Evolutionary conservation across 331 rosid species (phyloP).

Genomic region (Quercus phellos): DNA sequence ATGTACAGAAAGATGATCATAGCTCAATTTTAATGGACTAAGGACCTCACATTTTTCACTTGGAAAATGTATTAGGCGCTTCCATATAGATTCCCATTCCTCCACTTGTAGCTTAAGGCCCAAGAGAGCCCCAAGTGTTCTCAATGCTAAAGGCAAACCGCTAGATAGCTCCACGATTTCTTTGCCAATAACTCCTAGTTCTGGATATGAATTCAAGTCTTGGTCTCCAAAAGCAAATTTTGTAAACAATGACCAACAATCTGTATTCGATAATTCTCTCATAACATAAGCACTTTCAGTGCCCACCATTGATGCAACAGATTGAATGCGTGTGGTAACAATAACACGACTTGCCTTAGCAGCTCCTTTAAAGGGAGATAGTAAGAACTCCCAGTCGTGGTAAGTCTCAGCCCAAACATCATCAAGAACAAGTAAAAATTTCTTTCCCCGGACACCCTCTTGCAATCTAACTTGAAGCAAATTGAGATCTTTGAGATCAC

Average conservation of each 20-base stretch:
- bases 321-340: background rate
- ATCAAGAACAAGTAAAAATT: constrained; percentile 22
- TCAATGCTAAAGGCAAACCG: constrained; percentile 19
- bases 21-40: constrained; percentile 10
- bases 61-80: background rate
- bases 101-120: constrained; percentile 13
- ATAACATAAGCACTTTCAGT: background rate
- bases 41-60: background rate
- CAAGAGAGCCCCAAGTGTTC: constrained; percentile 19
- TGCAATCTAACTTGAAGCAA: background rate
- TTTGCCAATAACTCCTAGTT: constrained; percentile 18
- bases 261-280: background rate
- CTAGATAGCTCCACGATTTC: constrained; percentile 2
- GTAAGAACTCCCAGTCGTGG: background rate
- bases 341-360: constrained; percentile 13
- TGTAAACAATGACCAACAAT: constrained; percentile 18
- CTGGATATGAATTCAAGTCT: background rate
- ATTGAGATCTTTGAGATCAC: constrained; percentile 4
- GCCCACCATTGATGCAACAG: background rate
- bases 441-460: constrained; percentile 7
- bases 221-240: constrained; percentile 16
- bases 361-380: constrained; percentile 12
- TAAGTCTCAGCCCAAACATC: constrained; percentile 17
- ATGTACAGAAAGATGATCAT: constrained; percentile 14
- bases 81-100: constrained; percentile 5